phyloP scores from a whole-genome alignment of 306 rosid genomes.

The Aeschynomene evenia region DNA sequence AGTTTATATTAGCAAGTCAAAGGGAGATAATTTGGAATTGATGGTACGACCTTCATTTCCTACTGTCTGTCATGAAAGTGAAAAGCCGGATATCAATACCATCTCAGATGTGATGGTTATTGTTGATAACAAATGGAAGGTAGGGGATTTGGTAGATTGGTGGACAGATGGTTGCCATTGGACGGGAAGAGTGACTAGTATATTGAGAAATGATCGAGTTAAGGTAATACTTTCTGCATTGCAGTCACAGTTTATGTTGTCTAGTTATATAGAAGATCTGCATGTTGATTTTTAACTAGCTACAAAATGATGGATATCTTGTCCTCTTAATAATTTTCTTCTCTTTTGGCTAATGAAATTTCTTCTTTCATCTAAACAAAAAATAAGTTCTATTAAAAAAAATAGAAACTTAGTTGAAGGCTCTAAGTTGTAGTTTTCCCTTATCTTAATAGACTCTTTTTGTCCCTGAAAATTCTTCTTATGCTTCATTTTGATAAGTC shows the following conservation, averaged over 20 bases:
- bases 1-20: conserved; percentile 4
- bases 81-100: conserved; percentile 44
- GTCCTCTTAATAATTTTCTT: too few species aligned
- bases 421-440: not conserved
- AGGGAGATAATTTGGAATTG: conserved; percentile 34
- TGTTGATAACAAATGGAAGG: conserved; percentile 53
- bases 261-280: conserved; percentile 1
- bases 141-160: conserved; percentile 93
- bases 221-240: conserved; percentile 48
- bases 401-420: not conserved
- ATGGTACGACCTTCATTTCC: conserved; percentile 84
- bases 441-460: not conserved
- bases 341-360: too few species aligned
- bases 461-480: not conserved
- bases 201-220: conserved; percentile 47
- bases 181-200: conserved; percentile 59
- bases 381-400: too few species aligned
- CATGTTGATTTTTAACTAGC: not conserved
- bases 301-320: too few species aligned
- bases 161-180: conserved; percentile 65
- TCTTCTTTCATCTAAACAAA: too few species aligned
- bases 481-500: too few species aligned
- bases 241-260: not conserved
- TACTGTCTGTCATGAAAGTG: conserved; percentile 43
- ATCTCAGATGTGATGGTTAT: conserved; percentile 48